Base-by-base conservation (phyloP, 1,284 basidiomycete genomes). In the Golubevia pallescens region DNA sequence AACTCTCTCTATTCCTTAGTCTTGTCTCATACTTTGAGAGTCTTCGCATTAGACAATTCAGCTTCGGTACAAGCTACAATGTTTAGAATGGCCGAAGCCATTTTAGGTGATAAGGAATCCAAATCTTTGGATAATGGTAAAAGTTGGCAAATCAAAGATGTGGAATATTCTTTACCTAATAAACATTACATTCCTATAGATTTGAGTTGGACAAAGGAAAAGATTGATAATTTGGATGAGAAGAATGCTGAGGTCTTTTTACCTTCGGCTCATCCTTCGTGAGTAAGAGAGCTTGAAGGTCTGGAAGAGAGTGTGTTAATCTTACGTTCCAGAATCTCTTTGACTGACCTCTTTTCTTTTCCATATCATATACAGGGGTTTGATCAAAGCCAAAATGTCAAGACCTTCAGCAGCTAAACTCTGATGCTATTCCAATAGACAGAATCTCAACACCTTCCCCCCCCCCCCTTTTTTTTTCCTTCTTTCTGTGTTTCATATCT, bases 101-200 rank as follows among this genome's bases (percentile, higher is more conserved):
- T 97, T 69, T 68, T 84, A 20, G 63, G 60, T 60, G 75, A 77
- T 23, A 60, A 69, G 3, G 34, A 38, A 21, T 34, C 6, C 57
- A 42, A 10, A 34, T 48, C 42, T 48, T 87, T 96, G 32, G 10
- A 38, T 10, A 38, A 38, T 10, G 86, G 86, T 4, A 89, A 91
- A 81, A 92, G 93, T 81, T 84, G 85, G 21, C 88, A 88, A 2
- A 88, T 97, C 20, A 82, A 88, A 58, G 87, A 87, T 7, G 91
- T 93, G 52, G 88, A 89, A 28, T 97, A 95, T 87, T 87, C 88
- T 59, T 88, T 97, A 32, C 95, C 95, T 7, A 98, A 98, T 89
- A 95, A 86, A 74, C 78, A 80, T 65, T 80, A 80, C 65, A 75
- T 80, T 16, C 78, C 78, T 21, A 73, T 80, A 69, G 76, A 80